Evolutionary conservation across 2,329 filamentous ascomycete genomes (phyloP), one percentile per base, ranked within the genome.

Genomic region (Cladophialophora chaetospira): DNA sequence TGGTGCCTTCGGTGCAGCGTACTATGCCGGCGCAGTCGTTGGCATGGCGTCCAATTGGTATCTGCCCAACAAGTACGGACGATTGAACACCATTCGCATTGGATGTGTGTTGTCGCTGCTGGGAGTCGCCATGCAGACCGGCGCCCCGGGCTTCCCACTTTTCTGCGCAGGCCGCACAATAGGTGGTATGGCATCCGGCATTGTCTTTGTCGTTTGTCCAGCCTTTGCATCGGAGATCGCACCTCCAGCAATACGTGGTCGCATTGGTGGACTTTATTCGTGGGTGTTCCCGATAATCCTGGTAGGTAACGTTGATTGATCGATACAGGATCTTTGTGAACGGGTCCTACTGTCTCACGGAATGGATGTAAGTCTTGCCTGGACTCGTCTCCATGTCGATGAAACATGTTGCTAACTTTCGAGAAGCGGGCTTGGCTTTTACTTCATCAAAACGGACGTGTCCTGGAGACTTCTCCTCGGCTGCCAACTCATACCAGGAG

Each of bases 391-490:
- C 15, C 19, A 9, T 17, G 17, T 9, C 33, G 9, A 17, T 6
- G 5, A 28, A 5, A n/a, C 21, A 10, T 15, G 11, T 15, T 40
- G 15, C 17, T 48, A 31, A 48, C 1, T 40, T 25, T 4, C 6
- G 6, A 5, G 21, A 9, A 50, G 47, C 25, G 51, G 51, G 5
- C 42, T 54, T 26, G 51, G 28, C 19, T 46, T 54, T 23, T 54
- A 47, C 19, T 54, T 36, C 51, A 46, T 54, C 43, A 17, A 54
- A 5, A 25, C 36, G 36, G 31, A 54, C 11, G 31, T 21, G n/a
- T 45, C 51, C 3, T 54, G 51, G 51, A 42, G 51, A 19, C 19
- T 45, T 21, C 43, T 54, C n/a, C 31, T 54, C n/a, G 51, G 42
- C 2, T 15, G 35, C 21, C 51, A 54, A 31, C 42, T 46, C 6